These are phyloP conservation scores for Hypoxylon sp. DNA, from an alignment of 2,329 filamentous ascomycete species.

Conservation along the genomic window DNA sequence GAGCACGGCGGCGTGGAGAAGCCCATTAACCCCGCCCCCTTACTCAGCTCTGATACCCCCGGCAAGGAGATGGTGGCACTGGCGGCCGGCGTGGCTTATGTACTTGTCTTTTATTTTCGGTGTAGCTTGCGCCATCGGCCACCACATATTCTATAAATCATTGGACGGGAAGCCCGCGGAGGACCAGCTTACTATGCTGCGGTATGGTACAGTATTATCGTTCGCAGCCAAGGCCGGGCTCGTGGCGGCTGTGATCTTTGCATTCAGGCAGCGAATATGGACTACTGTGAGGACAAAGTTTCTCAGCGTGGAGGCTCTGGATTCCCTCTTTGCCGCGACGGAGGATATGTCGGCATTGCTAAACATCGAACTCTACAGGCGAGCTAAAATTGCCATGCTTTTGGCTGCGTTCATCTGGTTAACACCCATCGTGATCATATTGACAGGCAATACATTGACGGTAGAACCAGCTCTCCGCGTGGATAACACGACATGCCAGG, in stretches of 20 bases:
- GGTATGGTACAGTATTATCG: constrained; percentile 58
- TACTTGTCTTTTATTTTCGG: constrained; percentile 58
- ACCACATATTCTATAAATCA: constrained; percentile 58
- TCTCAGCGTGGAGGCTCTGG: constrained; percentile 52
- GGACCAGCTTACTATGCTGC: constrained; percentile 58
- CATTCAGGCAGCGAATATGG: constrained; percentile 55
- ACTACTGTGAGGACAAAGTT: constrained; percentile 53
- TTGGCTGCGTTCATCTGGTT: constrained; percentile 57
- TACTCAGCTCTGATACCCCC: constrained; percentile 30
- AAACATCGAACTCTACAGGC: constrained; percentile 53
- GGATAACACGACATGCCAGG: constrained; percentile 52
- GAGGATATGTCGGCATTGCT: constrained; percentile 53
- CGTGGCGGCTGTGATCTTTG: constrained; percentile 55
- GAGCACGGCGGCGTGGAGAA: constrained; percentile 40
- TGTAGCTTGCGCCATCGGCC: constrained; percentile 55
- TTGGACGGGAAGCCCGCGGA: constrained; percentile 55
- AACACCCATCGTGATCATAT: constrained; percentile 58
- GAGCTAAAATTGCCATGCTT: constrained; percentile 55
- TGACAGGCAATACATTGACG: constrained; percentile 57
- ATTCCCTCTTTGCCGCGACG: constrained; percentile 55
- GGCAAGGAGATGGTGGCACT: constrained; percentile 52
- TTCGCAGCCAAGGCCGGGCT: constrained; percentile 59
- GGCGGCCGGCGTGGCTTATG: constrained; percentile 58
- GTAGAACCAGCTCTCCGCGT: constrained; percentile 50
- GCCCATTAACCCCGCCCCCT: constrained; percentile 44